These are phyloP conservation scores for Curvularia lunata DNA, from an alignment of 2,329 filamentous ascomycete genomes.

Conservation along the genomic window DNA sequence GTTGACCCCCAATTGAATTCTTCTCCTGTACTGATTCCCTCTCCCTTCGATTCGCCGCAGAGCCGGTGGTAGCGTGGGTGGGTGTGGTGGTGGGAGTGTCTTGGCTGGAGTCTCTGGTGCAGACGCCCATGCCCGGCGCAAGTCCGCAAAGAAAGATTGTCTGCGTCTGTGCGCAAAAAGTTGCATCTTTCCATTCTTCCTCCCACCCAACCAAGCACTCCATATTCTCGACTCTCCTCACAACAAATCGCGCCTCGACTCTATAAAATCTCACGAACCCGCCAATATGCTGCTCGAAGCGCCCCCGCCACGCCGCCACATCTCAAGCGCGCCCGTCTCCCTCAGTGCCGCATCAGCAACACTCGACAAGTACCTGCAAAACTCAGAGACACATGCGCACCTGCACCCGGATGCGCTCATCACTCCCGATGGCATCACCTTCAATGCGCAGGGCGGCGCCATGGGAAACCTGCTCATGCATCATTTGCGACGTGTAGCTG, in stretches of 20 bases:
- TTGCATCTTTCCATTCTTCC: constrained; percentile 10
- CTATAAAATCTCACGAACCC: not conserved
- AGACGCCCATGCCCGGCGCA: constrained; percentile 13
- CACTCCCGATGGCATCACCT: constrained; percentile 51
- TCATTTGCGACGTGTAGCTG: constrained; percentile 60
- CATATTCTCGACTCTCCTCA: not conserved
- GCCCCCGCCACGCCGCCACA: constrained; percentile 48
- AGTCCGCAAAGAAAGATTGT: constrained; percentile 25
- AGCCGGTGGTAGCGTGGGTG: not conserved
- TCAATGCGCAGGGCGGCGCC: constrained; percentile 52
- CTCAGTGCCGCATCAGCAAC: constrained; percentile 42
- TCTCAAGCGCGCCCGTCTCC: constrained; percentile 42
- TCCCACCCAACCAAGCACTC: not conserved
- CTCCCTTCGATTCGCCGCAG: not conserved
- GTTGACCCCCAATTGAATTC: not conserved
- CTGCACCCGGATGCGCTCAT: constrained; percentile 58
- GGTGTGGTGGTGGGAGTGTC: not conserved
- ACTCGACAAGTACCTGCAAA: constrained; percentile 51
- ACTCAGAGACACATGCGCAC: constrained; percentile 51
- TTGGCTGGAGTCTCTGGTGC: not conserved
- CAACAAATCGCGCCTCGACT: not conserved
- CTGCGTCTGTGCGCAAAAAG: constrained; percentile 43
- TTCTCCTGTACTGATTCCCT: not conserved
- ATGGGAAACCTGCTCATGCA: constrained; percentile 58
- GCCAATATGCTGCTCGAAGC: constrained; percentile 41